Percentiles rank a stretch among this genome's conserved stretches.
Conservation (phyloP, 257 asterid genomes). For the Catharanthus roseus region DNA sequence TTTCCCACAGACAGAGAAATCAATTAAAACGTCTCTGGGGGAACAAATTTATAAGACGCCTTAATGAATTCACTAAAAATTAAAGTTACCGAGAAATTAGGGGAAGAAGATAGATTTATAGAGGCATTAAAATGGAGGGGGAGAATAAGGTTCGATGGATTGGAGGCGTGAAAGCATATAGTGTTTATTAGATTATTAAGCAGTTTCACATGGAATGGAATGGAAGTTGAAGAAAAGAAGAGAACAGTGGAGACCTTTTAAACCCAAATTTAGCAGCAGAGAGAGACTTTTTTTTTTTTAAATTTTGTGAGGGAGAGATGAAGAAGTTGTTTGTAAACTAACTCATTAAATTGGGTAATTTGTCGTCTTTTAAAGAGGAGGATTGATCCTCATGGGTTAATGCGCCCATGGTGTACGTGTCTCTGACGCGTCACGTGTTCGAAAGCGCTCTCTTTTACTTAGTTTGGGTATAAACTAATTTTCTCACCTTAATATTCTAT, state of each 20-base stretch:
- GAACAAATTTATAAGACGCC: too few species aligned
- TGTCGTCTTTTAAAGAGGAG: background rate
- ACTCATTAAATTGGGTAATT: background rate
- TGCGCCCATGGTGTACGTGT: background rate
- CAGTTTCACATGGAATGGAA: slow-evolving; percentile 2
- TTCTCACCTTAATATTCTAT: too few species aligned
- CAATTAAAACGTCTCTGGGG: background rate
- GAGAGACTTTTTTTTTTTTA: background rate
- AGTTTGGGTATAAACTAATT: too few species aligned
- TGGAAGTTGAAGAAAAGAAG: background rate
- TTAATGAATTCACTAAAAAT: too few species aligned
- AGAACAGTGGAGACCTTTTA: slow-evolving; percentile 5
- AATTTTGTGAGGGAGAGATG: too few species aligned
- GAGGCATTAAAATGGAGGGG: background rate
- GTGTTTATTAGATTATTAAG: background rate
- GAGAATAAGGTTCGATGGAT: slow-evolving; percentile 1
- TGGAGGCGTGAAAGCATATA: too few species aligned
- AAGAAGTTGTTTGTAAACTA: too few species aligned
- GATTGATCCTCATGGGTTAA: background rate
- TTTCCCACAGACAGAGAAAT: too few species aligned
- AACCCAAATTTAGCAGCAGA: background rate
- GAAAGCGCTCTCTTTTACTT: background rate
- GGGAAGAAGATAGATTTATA: background rate
- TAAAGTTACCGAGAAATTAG: too few species aligned
- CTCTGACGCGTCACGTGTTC: slow-evolving; percentile 6